Conservation (phyloP, 192 early-diverging fungal genomes). For the Geranomyces variabilis region DNA sequence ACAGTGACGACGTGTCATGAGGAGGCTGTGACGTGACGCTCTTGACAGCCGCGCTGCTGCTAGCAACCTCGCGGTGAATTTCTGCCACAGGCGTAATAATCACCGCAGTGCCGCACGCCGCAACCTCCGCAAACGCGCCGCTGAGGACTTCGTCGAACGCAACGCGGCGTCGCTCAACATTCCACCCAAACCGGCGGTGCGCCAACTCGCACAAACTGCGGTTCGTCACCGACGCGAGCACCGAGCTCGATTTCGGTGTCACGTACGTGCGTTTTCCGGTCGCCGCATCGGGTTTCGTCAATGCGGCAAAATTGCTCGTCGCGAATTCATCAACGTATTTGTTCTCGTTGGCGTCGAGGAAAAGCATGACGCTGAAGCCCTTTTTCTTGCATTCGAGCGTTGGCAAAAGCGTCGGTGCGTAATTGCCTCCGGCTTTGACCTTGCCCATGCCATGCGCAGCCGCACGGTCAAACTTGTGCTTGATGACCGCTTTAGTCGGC, state of each 20-base stretch:
- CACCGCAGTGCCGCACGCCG: conserved; percentile 76
- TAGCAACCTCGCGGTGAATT: conserved; percentile 57
- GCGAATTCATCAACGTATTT: conserved; percentile 76
- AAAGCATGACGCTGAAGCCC: conserved; percentile 72
- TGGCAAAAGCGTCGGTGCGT: conserved; percentile 61
- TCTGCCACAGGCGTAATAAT: conserved; percentile 72
- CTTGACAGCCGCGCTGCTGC: conserved; percentile 8
- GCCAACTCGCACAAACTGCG: conserved; percentile 66
- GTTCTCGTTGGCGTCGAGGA: conserved; percentile 68
- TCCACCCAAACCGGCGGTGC: conserved; percentile 61
- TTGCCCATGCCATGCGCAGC: conserved; percentile 59
- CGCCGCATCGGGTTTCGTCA: conserved; percentile 54
- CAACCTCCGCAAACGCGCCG: conserved; percentile 67
- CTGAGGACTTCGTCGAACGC: conserved; percentile 58
- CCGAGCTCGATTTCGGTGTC: conserved; percentile 64
- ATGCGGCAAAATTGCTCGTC: conserved; percentile 76
- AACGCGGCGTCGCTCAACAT: conserved; percentile 57
- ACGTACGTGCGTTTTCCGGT: conserved; percentile 60
- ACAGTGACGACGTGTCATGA: not conserved
- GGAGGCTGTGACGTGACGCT: no score
- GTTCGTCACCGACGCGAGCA: conserved; percentile 73
- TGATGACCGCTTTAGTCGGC: conserved; percentile 68
- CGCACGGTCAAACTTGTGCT: conserved; percentile 70
- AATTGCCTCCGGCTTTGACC: conserved; percentile 76
- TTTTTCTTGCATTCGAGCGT: conserved; percentile 62